Percentiles rank a stretch among this genome's conserved stretches.
Evolutionary conservation across 2,329 filamentous ascomycete species (phyloP).

Genomic region (Xylaria sp.): DNA sequence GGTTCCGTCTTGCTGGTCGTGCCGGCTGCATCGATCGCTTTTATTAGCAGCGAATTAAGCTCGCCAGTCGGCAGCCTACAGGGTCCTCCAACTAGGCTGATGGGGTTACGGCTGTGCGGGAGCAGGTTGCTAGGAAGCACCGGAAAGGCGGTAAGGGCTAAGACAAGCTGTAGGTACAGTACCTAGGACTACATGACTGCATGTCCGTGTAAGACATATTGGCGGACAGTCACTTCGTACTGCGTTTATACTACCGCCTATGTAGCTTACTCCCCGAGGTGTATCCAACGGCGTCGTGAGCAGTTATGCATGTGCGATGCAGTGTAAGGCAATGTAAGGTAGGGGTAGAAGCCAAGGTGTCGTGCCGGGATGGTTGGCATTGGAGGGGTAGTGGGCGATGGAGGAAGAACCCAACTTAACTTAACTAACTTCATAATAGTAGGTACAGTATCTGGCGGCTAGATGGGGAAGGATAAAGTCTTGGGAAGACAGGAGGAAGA

Average conservation of each 20-base stretch:
- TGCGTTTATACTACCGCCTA: background rate
- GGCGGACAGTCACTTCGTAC: too few species aligned
- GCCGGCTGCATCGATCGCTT: constrained; percentile 22
- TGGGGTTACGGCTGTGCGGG: background rate
- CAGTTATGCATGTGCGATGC: constrained; percentile 23
- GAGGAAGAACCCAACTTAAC: too few species aligned
- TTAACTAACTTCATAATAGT: too few species aligned
- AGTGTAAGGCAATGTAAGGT: constrained; percentile 20
- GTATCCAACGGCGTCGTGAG: constrained; percentile 23
- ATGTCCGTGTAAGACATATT: too few species aligned
- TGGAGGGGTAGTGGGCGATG: background rate
- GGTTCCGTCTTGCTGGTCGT: constrained; percentile 23
- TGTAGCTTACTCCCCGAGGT: constrained; percentile 23
- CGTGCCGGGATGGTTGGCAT: constrained; percentile 4
- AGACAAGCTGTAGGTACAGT: constrained; percentile 8
- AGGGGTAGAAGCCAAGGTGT: constrained; percentile 13
- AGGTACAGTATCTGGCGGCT: too few species aligned
- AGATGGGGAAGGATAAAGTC: too few species aligned
- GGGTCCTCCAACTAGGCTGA: constrained; percentile 6
- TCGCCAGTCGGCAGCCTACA: background rate
- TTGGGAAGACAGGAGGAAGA: background rate
- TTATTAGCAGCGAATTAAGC: constrained; percentile 23
- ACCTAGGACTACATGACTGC: background rate
- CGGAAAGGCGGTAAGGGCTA: constrained; percentile 24
- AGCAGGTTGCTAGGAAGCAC: constrained; percentile 12